Evolutionary conservation across 2,329 filamentous ascomycete genomes (phyloP), one percentile per base, ranked within the genome.

Genomic region (Juglanconis sp.): DNA sequence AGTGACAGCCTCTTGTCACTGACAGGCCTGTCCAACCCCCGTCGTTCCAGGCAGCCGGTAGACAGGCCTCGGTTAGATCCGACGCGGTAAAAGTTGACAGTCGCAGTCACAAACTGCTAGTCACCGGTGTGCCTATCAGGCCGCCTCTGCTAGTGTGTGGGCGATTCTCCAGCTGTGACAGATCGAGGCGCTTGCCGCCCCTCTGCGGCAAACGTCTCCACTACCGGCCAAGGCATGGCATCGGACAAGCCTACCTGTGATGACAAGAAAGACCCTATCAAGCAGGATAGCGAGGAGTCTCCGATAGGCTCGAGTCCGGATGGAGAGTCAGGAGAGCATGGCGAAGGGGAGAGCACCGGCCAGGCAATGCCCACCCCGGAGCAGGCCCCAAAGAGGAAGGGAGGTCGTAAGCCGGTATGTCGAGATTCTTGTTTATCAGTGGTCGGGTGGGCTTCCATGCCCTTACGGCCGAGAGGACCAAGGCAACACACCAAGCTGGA

Each of bases 341-440:
- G 79, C 68, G 85, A 87, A 56, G 46, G 46, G 8, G 46, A 48
- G 15, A 24, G 46, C 3, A 24, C 31, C 50, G 70, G 73, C 53
- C 68, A 74, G 58, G 69, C 73, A 64, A 66, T 59, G 65, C 72
- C 56, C 67, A 71, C 75, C 34, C 81, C 81, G 66, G 83, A 86
- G 69, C 83, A 84, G 71, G 85, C 86, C 64, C 92, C 93, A 72
- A 99, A 99, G 82, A 87, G 95, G 72, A 99, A 99, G 81, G 95
- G 95, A 71, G 95, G 95, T 64, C 88, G 95, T 72, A 99, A 98
- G 81, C 95, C 95, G 72, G 95, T 98, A 87, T 75, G 83, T 76
- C 36, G 46, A 57, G 57, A 35, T 54, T 56, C 30, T 54, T 42
- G 60, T 35, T 9, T 46, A 30, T 17, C 44, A 57, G 9, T n/a